phyloP scores from a whole-genome alignment of 129 eudicot genomes.

The Glebionis coronaria region DNA sequence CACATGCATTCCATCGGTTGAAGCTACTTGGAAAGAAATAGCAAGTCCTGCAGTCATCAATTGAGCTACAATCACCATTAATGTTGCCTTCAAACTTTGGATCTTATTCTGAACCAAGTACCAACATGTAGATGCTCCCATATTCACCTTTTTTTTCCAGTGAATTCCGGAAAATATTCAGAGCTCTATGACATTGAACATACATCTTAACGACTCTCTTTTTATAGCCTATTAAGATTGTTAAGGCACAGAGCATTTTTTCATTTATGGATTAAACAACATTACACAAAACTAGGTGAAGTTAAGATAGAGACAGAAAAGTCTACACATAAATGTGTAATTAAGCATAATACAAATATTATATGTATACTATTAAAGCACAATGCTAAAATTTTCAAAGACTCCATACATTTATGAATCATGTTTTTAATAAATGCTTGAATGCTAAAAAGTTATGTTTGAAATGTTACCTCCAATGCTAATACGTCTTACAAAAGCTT shows the following conservation, averaged over 20 bases:
- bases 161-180: not conserved
- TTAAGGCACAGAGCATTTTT: not conserved
- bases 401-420: too few relatives aligned
- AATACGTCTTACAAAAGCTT: too few relatives aligned
- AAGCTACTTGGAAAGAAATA: slow-evolving; percentile 36
- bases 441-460: too few relatives aligned
- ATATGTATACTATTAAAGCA: too few relatives aligned
- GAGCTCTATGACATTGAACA: not conserved
- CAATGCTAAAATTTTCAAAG: too few relatives aligned
- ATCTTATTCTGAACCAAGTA: slow-evolving; percentile 2
- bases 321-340: too few relatives aligned
- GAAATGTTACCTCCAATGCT: too few relatives aligned
- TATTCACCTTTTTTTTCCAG: not conserved
- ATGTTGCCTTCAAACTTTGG: slow-evolving; percentile 25
- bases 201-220: not conserved
- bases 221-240: not conserved
- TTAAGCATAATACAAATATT: too few relatives aligned
- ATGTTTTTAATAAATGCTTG: too few relatives aligned
- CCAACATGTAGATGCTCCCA: not conserved
- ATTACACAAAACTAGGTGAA: not conserved
- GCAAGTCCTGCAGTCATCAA: slow-evolving; percentile 16
- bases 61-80: slow-evolving; percentile 30
- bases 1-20: slow-evolving; percentile 31
- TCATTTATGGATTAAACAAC: not conserved
- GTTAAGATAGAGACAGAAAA: too few relatives aligned